phyloP scores from a whole-genome alignment of 345 rosid species.

The Eucalyptus camaldulensis region DNA sequence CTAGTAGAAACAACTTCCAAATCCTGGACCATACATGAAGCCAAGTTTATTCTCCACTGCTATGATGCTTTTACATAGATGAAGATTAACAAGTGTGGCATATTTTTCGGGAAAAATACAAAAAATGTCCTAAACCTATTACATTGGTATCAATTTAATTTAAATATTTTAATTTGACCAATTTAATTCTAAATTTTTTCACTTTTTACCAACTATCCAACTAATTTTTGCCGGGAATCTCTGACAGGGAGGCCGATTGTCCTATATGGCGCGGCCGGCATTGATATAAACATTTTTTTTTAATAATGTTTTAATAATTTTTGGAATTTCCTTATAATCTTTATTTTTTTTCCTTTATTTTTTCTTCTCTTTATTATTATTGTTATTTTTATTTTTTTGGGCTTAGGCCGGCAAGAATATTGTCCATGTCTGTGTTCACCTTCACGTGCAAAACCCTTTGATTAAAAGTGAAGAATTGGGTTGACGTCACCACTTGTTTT shows the following conservation, averaged over 20 bases:
- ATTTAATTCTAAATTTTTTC: too few species aligned
- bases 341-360: too few species aligned
- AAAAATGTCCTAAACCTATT: not conserved
- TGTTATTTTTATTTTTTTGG: rapidly evolving
- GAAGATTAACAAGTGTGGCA: not conserved
- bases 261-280: rapidly evolving
- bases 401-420: not conserved
- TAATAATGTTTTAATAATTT: too few species aligned
- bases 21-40: not conserved
- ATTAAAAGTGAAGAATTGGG: not conserved
- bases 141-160: not conserved
- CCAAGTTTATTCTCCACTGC: not conserved
- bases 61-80: not conserved
- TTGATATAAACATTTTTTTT: not conserved
- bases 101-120: not conserved
- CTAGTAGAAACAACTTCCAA: not conserved
- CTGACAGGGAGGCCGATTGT: rapidly evolving
- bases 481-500: not conserved
- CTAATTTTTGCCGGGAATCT: rapidly evolving
- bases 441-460: not conserved
- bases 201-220: too few species aligned
- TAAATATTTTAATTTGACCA: too few species aligned
- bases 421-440: not conserved
- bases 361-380: not conserved
- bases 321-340: too few species aligned